Conservation (phyloP, 2,329 filamentous ascomycete genomes). For the Akanthomyces uredinophilus region DNA sequence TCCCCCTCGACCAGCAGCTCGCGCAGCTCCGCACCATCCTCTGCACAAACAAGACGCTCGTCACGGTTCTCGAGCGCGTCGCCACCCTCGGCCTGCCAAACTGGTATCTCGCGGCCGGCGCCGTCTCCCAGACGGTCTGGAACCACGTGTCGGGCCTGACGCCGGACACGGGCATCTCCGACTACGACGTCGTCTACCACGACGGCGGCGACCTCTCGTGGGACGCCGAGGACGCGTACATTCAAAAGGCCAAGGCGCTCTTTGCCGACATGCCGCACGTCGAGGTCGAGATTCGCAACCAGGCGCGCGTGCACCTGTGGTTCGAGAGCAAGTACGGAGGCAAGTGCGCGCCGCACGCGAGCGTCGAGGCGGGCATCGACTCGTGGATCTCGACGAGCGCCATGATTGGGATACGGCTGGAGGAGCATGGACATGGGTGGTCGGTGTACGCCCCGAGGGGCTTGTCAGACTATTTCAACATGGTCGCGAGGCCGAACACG, state of each 20-base stretch:
- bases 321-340: conserved; percentile 29
- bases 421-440: conserved; percentile 21
- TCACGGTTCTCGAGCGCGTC: conserved; percentile 24
- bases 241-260: conserved; percentile 25
- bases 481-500: conserved; percentile 30
- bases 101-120: conserved; percentile 33
- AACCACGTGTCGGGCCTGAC: conserved; percentile 26
- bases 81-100: conserved; percentile 25
- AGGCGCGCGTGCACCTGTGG: conserved; percentile 35
- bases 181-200: conserved; percentile 34
- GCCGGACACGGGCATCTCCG: conserved; percentile 30
- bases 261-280: conserved; percentile 25
- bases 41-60: conserved; percentile 25
- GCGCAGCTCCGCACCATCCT: conserved; percentile 21
- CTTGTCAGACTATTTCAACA: conserved; percentile 30
- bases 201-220: conserved; percentile 30
- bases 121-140: conserved; percentile 35
- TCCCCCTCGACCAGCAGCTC: conserved; percentile 26
- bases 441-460: conserved; percentile 32
- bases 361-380: conserved; percentile 29
- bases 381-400: conserved; percentile 33
- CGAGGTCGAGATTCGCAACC: conserved; percentile 34
- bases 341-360: conserved; percentile 26
- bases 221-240: conserved; percentile 32
- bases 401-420: conserved; percentile 24